Base-by-base conservation (phyloP, 2,329 filamentous ascomycete species). In the Ophiostoma triangulosporum region DNA sequence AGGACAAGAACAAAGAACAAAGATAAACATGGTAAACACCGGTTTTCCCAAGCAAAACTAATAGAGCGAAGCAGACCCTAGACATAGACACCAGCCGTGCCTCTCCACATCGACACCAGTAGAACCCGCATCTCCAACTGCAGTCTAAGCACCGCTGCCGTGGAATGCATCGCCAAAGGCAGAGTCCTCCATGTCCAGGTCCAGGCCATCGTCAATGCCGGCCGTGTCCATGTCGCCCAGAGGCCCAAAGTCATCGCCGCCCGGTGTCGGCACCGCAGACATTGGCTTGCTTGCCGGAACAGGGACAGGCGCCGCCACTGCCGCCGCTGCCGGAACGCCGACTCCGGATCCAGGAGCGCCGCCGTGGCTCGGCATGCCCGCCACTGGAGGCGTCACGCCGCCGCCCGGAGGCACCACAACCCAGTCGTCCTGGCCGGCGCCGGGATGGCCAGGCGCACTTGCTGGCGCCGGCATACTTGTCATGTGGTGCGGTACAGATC, bases 91-190 rank as follows among this genome's bases (percentile, higher is more conserved):
- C 14, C 20, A 20, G 38, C 11, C 20, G 22, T 12, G 35, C 35
- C 15, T 36, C 15, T 36, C 35, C 35, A 6, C 4, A 3, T 17
- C 35, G 35, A 36, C 35, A 9, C 35, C 38, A 14, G 20, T 24
- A 27, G 22, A 24, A 26, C 22, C 22, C 12, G 12, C 38, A 26
- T 15, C 20, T 27, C 4, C 26, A n/a, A 27, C 14, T 27, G n/a
- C 3, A 35, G 6, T 2, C 38, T 46, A 29, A n/a, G 43, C 43
- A 31, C 48, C 48, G 32, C 32, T 50, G 32, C 32, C 48, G 27
- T 48, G 46, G 27, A 48, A 88, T 0, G 87, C 87, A 61, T 93
- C 86, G 3, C 86, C 87, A 69, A 93, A 93, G 1, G 86, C 87
- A 33, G 83, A 88, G 62, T 89, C 84, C 48, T 88, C 84, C 71